Base-by-base conservation (phyloP, 1,284 basidiomycete species). In the Ustilago lituana region DNA sequence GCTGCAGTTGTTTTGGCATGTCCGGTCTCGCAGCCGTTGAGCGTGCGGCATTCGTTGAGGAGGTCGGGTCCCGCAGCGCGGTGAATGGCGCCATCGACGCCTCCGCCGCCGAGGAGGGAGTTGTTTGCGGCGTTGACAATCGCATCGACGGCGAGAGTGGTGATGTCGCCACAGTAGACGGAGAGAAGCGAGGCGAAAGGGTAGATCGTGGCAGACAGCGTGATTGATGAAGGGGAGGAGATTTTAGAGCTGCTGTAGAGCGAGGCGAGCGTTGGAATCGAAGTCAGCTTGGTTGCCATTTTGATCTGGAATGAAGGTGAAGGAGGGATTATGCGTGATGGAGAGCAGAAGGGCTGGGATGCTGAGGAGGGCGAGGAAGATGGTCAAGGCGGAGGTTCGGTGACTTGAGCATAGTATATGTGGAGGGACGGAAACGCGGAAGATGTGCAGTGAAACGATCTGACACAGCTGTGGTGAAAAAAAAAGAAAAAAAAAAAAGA, bases 61-160 rank as follows among this genome's bases (percentile, higher is more conserved):
- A 98, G 86, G 19, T 86, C 84, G 0, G 83, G 85, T 2, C 94
- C 94, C 3, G 94, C 94, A 4, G 92, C 92, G 4, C 84, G 81
- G 82, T 97, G 94, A 43, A 94, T 93, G 2, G 91, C 90, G 3
- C 92, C 91, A 78, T 93, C 91, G 29, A 93, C 91, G 39, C 78
- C 78, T 1, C 78, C 77, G 3, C 78, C 78, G 3, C 78, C 78
- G 3, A 80, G 67, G 7, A 77, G 60, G 5, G 63, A 62, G 9
- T 50, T 64, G 53, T 79, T 80, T 32, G 78, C 78, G 1, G 78
- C 78, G 53, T 80, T 80, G 43, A 80, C 78, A 33, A 80, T 77
- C 7, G 68, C 72, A 43, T 79, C 77, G 11, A 77, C 50, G 2
- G 49, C n/a, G 7, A 79, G 54, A 0, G 29, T 44, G 27, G 67